phyloP scores from a whole-genome alignment of 1,284 basidiomycete species.

The Sanghuangporus weigelae region DNA sequence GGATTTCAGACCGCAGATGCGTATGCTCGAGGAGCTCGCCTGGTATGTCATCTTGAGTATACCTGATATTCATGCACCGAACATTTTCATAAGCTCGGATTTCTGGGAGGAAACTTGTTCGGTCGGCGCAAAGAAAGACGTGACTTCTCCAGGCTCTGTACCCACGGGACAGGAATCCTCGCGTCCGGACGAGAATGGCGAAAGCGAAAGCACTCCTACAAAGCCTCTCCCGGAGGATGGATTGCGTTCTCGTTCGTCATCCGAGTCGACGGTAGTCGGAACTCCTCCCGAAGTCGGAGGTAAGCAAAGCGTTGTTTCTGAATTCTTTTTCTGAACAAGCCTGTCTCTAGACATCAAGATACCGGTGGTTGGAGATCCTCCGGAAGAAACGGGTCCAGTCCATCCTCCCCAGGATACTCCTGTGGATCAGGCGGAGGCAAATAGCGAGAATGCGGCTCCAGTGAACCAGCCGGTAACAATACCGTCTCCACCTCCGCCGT shows the following conservation, averaged over 20 bases:
- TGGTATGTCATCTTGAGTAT: background rate
- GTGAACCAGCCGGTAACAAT: background rate
- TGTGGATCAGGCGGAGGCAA: background rate
- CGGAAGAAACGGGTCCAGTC: background rate
- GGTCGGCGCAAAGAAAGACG: no score
- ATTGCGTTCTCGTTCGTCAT: background rate
- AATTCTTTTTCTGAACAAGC: background rate
- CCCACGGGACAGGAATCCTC: background rate
- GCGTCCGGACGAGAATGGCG: background rate
- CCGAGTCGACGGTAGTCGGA: background rate
- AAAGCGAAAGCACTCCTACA: background rate
- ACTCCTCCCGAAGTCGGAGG: background rate
- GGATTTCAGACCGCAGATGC: background rate
- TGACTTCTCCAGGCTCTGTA: background rate
- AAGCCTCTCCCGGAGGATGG: background rate
- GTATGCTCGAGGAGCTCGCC: background rate
- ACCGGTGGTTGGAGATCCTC: background rate
- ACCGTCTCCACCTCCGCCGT: background rate
- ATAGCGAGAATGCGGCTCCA: background rate
- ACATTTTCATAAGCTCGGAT: background rate
- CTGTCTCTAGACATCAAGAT: background rate
- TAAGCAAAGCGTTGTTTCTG: background rate
- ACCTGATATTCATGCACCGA: background rate
- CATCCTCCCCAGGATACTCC: background rate
- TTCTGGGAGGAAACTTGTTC: background rate